Base-by-base conservation (phyloP, 306 rosid species). In the Rosa chinensis region DNA sequence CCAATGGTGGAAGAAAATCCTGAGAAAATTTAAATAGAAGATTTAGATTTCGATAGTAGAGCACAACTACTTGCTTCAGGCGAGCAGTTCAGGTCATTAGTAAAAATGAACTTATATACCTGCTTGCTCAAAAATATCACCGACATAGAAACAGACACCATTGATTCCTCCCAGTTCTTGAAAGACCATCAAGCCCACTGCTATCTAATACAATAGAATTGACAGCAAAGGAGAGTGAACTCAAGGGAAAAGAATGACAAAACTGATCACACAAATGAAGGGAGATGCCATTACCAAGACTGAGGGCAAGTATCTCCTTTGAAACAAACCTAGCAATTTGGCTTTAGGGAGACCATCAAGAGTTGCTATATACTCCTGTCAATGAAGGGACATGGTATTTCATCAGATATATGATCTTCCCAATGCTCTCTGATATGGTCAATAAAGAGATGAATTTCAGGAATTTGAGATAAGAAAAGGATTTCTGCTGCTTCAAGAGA, bases 131-230 rank as follows among this genome's bases (percentile, higher is more conserved):
- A 91, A 93, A 68, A 91, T 93, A 77, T 88, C 80, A 82, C 91
- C 86, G 71, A 81, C 32, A 49, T 90, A 91, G 81, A 93, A 93
- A 83, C 87, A 84, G 73, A 93, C 28, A 76, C 88, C 94, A 25
- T 93, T 93, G 87, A 93, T 90, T 81, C 97, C 98, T 25, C 97
- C 98, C 5, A 90, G 79, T 83, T 91, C 97, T 86, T 93, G 97
- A 82, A 94, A 93, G 25, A 87, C 86, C 97, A 91, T 91, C 72
- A 91, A 86, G 12, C 98, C 97, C 48, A 90, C 77, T 78, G 88
- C 95, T 58, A 93, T 91, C 97, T 93, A 25, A 25, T 25, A 25
- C 28, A 25, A 25, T 25, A 25, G 28, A 25, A 25, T 25, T 25
- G 28, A 25, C 28, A 25, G 28, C 28, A 25, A 25, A 25, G 28